Evolutionary conservation across 306 rosid species (phyloP).

Genomic region (Hippophae rhamnoides): DNA sequence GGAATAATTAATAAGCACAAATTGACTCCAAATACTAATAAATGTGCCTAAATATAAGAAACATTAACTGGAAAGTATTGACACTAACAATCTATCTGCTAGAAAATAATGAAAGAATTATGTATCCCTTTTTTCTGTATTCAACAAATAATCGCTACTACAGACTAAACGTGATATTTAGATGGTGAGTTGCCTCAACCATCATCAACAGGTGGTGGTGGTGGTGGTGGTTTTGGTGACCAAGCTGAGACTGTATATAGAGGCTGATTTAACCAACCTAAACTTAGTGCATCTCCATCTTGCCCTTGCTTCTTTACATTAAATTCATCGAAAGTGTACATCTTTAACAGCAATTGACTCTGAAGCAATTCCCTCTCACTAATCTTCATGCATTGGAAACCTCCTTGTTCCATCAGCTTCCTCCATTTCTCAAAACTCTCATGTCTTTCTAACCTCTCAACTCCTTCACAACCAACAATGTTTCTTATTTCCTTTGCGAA

Average conservation of each 20-base stretch:
- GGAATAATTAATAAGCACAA: conserved; percentile 45
- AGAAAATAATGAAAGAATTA: conserved; percentile 77
- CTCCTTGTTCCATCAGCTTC: conserved; percentile 71
- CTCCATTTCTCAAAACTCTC: conserved; percentile 70
- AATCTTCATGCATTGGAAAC: conserved; percentile 42
- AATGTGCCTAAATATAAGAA: conserved; percentile 10
- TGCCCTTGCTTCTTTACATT: conserved; percentile 42
- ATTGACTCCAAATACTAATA: conserved; percentile 29
- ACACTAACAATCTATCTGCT: conserved; percentile 50
- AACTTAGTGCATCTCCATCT: conserved; percentile 44
- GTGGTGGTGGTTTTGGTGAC: conserved; percentile 26
- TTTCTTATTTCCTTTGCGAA: conserved; percentile 73
- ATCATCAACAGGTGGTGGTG: conserved; percentile 22
- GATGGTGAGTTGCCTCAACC: conserved; percentile 60
- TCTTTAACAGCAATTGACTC: conserved; percentile 62
- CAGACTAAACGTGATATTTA: conserved; percentile 48
- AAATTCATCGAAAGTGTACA: conserved; percentile 50
- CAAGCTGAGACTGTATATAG: conserved; percentile 81
- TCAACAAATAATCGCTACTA: conserved; percentile 8
- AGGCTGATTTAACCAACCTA: conserved; percentile 70
- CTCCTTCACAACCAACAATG: conserved; percentile 80
- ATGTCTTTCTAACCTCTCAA: conserved; percentile 79
- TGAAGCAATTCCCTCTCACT: conserved; percentile 57
- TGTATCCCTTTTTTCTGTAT: conserved; percentile 28
- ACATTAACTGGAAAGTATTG: conserved; percentile 19